Base-by-base conservation (phyloP, 2,329 filamentous ascomycete genomes). In the Sporothrix sp. region DNA sequence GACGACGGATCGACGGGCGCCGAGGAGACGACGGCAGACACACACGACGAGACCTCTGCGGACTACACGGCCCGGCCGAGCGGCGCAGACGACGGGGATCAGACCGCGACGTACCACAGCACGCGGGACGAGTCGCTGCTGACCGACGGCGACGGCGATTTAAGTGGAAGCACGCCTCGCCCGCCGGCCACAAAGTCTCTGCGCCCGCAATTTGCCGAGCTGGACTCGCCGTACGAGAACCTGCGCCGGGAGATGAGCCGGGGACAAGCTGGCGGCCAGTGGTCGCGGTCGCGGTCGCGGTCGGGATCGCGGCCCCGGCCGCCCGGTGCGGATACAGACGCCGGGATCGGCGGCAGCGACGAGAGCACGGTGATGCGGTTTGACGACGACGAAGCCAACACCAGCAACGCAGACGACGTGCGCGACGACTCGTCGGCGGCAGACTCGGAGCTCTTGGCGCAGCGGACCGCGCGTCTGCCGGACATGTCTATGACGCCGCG, bases 191-290 rank as follows among this genome's bases (percentile, higher is more conserved):
- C 72, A 13, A 78, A 71, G 57, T 72, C 70, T n/a, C 58, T 65
- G 40, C 66, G 68, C 28, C 68, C 72, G 4, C 73, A 72, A 45
- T 77, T 85, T 61, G 81, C 82, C 21, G 74, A 80, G 33, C 81
- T 87, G 56, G 77, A 81, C 27, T 89, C 87, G 0, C 85, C 87
- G 0, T 94, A 91, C 65, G 85, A 93, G 63, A 70, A 74, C 1
- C 72, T 91, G 56, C 82, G 80, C 58, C 76, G 79, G 50, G 81
- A 89, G 62, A 72, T 89, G 60, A 71, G 76, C 58, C 30, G 18
- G 13, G 40, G 35, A 7, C 20, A 16, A 2, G 39, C 30, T 20
- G 21, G 14, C 3, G 25, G 68, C 66, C 60, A 63, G 1, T 63
- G 63, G 37, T 58, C 64, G 3, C 37, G 50, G 14, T 46, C 45